Evolutionary conservation across 345 rosid genomes (phyloP).

Genomic region (Lumnitzera racemosa): DNA sequence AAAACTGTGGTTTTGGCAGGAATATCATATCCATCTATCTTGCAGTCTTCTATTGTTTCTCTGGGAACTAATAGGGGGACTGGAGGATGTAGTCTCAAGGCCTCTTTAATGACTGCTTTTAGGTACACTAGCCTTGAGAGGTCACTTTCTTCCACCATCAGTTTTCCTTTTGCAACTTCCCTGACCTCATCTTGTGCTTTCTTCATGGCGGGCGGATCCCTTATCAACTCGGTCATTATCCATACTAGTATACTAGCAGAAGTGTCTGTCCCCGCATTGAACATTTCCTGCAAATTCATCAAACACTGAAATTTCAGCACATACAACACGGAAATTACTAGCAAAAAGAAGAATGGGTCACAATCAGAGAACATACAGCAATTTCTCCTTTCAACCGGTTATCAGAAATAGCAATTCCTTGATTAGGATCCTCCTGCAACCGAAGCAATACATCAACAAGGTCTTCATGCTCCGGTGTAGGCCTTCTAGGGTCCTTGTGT

Average conservation of each 20-base stretch:
- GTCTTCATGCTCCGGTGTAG: no score
- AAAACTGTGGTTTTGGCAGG: no score
- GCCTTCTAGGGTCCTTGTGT: background rate
- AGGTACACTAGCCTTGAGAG: background rate
- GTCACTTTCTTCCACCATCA: slow-evolving; percentile 3
- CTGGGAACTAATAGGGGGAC: slow-evolving; percentile 1
- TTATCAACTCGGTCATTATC: slow-evolving; percentile 19
- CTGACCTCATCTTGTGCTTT: slow-evolving; percentile 10
- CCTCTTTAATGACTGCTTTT: slow-evolving; percentile 2
- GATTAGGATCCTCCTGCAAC: background rate
- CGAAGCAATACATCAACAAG: background rate
- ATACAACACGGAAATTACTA: no score
- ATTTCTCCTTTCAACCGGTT: background rate
- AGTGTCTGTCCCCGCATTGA: slow-evolving; percentile 16
- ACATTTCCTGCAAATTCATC: slow-evolving; percentile 7
- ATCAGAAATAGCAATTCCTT: background rate
- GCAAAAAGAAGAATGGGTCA: background rate
- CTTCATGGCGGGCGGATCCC: slow-evolving; percentile 1
- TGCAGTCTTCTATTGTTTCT: background rate
- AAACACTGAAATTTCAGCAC: no score
- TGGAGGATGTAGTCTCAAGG: slow-evolving; percentile 7
- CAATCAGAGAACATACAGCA: background rate
- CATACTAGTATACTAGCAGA: slow-evolving; percentile 13
- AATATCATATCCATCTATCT: no score
- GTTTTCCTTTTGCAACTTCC: background rate